Conservation (phyloP, 176 grass and related monocot genomes). For the Eragrostis nindensis region DNA sequence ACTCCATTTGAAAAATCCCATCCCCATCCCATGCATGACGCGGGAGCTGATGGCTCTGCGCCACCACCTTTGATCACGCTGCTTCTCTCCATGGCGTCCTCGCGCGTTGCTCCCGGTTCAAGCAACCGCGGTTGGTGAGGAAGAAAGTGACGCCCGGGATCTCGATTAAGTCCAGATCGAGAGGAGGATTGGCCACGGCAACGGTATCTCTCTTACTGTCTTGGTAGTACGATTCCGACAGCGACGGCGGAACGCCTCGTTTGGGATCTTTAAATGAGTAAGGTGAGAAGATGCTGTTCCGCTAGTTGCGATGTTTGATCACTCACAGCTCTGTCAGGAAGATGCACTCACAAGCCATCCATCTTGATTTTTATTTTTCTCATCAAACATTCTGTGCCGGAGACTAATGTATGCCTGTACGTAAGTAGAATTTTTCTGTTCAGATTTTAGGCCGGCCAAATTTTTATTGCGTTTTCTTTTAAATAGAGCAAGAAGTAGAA, state of each 20-base stretch:
- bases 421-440: not conserved
- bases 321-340: not conserved
- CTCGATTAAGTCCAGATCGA: not conserved
- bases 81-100: constrained; percentile 5
- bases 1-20: constrained; percentile 43
- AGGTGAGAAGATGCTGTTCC: constrained; percentile 45
- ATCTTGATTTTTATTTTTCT: not conserved
- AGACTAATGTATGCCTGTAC: not conserved
- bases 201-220: constrained; percentile 39
- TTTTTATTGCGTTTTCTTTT: not conserved
- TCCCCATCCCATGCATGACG: not conserved
- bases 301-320: constrained; percentile 48
- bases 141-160: constrained; percentile 71
- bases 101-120: constrained; percentile 52
- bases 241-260: constrained; percentile 37
- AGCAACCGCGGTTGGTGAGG: constrained; percentile 85
- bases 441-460: not conserved
- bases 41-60: constrained; percentile 42
- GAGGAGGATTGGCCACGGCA: constrained; percentile 39
- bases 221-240: constrained; percentile 33
- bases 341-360: not conserved
- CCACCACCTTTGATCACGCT: constrained; percentile 39
- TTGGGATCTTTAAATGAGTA: constrained; percentile 25
- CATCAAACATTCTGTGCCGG: not conserved
- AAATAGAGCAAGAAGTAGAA: not conserved